Evolutionary conservation across 2,329 filamentous ascomycete genomes (phyloP).

Genomic region (Cucurbitaria berberidis): DNA sequence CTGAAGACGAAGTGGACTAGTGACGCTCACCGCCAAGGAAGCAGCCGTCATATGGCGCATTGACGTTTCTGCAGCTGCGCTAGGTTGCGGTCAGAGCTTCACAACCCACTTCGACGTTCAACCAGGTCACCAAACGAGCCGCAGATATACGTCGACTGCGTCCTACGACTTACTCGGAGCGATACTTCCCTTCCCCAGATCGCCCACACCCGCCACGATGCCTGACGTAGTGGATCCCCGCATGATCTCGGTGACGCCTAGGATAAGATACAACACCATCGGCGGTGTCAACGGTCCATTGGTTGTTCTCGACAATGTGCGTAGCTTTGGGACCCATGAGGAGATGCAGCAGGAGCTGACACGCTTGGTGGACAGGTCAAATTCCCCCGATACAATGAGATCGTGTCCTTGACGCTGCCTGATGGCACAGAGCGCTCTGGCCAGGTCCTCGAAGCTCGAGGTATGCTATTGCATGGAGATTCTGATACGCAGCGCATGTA

Average conservation of each 20-base stretch:
- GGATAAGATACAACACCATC: conserved; percentile 96
- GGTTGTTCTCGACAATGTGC: conserved; percentile 95
- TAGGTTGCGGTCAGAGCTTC: conserved; percentile 31
- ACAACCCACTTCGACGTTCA: conserved; percentile 38
- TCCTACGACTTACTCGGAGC: conserved; percentile 24
- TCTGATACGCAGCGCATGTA: neutral
- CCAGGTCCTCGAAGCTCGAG: conserved; percentile 96
- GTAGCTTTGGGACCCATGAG: conserved; percentile 41
- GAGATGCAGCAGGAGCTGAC: conserved; percentile 26
- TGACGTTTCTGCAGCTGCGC: conserved; percentile 14
- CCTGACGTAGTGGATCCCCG: conserved; percentile 53
- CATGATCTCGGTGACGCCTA: conserved; percentile 67
- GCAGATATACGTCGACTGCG: conserved; percentile 26
- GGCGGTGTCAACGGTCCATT: conserved; percentile 97
- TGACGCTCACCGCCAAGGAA: neutral
- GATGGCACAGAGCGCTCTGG: conserved; percentile 94
- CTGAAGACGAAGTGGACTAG: no score
- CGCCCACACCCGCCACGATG: conserved; percentile 43
- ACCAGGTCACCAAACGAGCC: conserved; percentile 29
- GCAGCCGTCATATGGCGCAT: neutral
- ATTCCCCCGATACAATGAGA: conserved; percentile 97
- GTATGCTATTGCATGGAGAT: conserved; percentile 57
- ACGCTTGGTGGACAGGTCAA: conserved; percentile 72
- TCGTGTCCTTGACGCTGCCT: conserved; percentile 91
- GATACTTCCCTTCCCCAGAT: conserved; percentile 19